These are phyloP conservation scores for Tanacetum coccineum DNA, from an alignment of 129 eudicot genomes.

Conservation along the genomic window DNA sequence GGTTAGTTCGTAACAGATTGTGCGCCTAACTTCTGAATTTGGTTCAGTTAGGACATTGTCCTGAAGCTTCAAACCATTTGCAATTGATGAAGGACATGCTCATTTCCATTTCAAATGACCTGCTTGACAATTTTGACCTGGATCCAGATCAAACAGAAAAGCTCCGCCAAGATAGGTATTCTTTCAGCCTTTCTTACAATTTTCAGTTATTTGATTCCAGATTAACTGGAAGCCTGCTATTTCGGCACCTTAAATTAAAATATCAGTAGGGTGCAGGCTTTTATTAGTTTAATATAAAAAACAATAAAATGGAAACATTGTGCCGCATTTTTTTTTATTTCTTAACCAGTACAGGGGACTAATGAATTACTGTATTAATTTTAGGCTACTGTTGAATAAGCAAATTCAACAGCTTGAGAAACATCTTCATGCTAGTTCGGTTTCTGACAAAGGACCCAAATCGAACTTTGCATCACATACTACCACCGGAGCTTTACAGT, in stretches of 20 bases:
- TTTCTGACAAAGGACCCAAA: slow-evolving; percentile 44
- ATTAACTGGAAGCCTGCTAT: slow-evolving; percentile 5
- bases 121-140: slow-evolving; percentile 73
- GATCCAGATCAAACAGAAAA: slow-evolving; percentile 51
- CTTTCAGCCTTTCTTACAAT: slow-evolving; percentile 3
- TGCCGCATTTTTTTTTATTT: slow-evolving; percentile 9
- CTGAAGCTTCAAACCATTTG: slow-evolving; percentile 73
- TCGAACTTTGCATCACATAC: slow-evolving; percentile 66
- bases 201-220: background rate
- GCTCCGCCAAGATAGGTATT: slow-evolving; percentile 87
- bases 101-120: slow-evolving; percentile 86
- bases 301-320: slow-evolving; percentile 9
- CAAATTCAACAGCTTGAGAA: slow-evolving; percentile 84
- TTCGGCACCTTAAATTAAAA: background rate
- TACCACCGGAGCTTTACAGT: slow-evolving; percentile 45
- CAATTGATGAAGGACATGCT: slow-evolving; percentile 82
- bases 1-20: slow-evolving; percentile 16
- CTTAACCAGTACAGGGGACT: background rate
- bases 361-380: background rate
- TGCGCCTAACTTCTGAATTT: slow-evolving; percentile 24
- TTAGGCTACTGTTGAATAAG: slow-evolving; percentile 75
- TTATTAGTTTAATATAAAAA: background rate
- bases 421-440: slow-evolving; percentile 42
- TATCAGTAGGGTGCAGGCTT: background rate
- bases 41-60: slow-evolving; percentile 83